Percentiles rank a stretch among this genome's conserved stretches.
Conservation (phyloP, 352 stramenopile species). For the Plasmopara muralis region DNA sequence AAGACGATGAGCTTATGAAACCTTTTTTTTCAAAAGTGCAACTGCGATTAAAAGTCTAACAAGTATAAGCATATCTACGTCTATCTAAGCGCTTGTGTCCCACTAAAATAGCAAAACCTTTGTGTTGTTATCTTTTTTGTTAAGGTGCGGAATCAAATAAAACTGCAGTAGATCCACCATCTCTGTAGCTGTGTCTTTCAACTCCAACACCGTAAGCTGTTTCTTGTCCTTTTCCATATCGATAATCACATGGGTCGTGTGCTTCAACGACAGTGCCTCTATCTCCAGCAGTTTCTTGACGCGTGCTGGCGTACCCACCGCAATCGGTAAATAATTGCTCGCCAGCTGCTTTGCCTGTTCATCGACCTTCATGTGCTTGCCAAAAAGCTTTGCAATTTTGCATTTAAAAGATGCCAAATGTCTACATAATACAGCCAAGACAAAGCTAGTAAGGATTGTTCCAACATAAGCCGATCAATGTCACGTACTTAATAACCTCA, state of each 20-base stretch:
- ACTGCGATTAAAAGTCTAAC: no score
- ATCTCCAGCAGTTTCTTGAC: slow-evolving; percentile 79
- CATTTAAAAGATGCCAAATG: slow-evolving; percentile 81
- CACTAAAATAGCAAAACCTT: slow-evolving; percentile 75
- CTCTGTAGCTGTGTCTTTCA: slow-evolving; percentile 81
- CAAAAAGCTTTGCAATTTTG: slow-evolving; percentile 94
- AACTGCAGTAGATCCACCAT: slow-evolving; percentile 76
- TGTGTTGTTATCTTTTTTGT: slow-evolving; percentile 33
- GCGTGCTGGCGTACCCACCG: slow-evolving; percentile 68
- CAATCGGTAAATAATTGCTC: slow-evolving; percentile 63
- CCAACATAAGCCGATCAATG: background rate
- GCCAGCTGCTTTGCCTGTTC: slow-evolving; percentile 85
- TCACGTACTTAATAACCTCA: slow-evolving; percentile 89
- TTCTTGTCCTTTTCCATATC: slow-evolving; percentile 89
- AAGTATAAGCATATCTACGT: no score
- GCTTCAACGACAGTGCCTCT: slow-evolving; percentile 61
- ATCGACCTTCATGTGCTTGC: slow-evolving; percentile 89
- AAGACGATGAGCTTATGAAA: no score
- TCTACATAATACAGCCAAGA: slow-evolving; percentile 16
- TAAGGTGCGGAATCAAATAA: slow-evolving; percentile 59
- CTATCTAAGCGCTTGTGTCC: no score
- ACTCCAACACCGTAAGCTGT: slow-evolving; percentile 67
- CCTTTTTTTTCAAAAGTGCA: background rate
- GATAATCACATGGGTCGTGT: slow-evolving; percentile 74
- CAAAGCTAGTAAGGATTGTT: slow-evolving; percentile 10